A percentile compares a stretch with the other conserved stretches of the same genome.
phyloP scores from a whole-genome alignment of 306 rosid species.

The Boehmeria nivea region DNA sequence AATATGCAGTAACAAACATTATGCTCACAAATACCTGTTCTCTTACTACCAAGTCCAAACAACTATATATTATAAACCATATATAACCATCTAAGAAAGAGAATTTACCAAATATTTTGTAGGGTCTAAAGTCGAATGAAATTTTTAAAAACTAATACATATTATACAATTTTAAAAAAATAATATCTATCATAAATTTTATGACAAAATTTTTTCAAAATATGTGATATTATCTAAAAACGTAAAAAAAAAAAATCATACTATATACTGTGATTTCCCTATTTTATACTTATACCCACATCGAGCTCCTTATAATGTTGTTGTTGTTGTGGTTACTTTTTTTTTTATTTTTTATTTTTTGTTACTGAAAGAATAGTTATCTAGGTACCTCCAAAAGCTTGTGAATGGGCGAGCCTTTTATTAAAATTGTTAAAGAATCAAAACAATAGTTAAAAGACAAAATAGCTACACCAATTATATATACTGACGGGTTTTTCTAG shows the following conservation, averaged over 20 bases:
- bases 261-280: too few relatives aligned
- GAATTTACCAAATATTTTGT: neutral
- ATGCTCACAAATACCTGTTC: neutral
- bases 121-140: too few relatives aligned
- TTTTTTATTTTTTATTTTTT: too few relatives aligned
- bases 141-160: too few relatives aligned
- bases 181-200: too few relatives aligned
- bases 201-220: too few relatives aligned
- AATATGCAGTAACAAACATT: too few relatives aligned
- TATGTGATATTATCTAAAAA: too few relatives aligned
- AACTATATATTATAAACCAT: neutral
- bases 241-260: too few relatives aligned
- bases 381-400: slow-evolving; percentile 1
- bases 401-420: neutral
- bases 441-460: slow-evolving; percentile 2
- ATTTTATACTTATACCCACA: neutral
- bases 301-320: neutral
- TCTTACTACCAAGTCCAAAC: neutral
- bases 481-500: neutral
- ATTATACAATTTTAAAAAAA: too few relatives aligned
- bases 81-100: neutral
- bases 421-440: neutral
- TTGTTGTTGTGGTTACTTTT: too few relatives aligned
- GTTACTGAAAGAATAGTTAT: neutral
- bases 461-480: neutral